A percentile compares a stretch with the other conserved stretches of the same genome.
Evolutionary conservation across 257 asterid species (phyloP).

Genomic region (Buddleja alternifolia): DNA sequence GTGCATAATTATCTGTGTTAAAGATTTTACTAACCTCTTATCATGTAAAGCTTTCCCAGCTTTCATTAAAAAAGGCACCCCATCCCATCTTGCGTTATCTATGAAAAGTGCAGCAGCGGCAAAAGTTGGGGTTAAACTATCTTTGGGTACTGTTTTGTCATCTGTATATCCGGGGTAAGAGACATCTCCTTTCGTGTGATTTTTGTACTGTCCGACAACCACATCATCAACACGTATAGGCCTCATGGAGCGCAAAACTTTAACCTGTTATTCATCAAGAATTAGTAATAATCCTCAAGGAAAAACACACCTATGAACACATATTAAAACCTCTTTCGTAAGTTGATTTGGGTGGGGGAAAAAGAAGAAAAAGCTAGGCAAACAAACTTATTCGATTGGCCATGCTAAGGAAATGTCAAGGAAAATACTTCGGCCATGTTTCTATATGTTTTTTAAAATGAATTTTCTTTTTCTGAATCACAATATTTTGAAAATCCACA

Average conservation of each 20-base stretch:
- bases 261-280: conserved; percentile 60
- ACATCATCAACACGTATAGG: conserved; percentile 69
- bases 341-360: no score
- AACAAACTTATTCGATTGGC: no score
- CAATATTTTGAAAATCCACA: no score
- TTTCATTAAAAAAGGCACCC: conserved; percentile 96
- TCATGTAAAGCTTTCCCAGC: conserved; percentile 95
- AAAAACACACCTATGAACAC: background rate
- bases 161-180: conserved; percentile 81
- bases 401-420: no score
- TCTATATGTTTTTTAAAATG: no score
- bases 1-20: background rate
- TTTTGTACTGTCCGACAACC: conserved; percentile 84
- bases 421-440: no score
- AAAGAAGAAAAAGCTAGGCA: no score
- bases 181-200: conserved; percentile 71
- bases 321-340: no score
- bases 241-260: conserved; percentile 94
- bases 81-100: conserved; percentile 95
- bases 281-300: background rate
- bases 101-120: conserved; percentile 98
- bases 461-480: no score
- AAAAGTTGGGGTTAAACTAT: conserved; percentile 91
- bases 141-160: conserved; percentile 90
- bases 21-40: conserved; percentile 51